Conservation (phyloP, 805 yeast species). For the Candida patagonica region DNA sequence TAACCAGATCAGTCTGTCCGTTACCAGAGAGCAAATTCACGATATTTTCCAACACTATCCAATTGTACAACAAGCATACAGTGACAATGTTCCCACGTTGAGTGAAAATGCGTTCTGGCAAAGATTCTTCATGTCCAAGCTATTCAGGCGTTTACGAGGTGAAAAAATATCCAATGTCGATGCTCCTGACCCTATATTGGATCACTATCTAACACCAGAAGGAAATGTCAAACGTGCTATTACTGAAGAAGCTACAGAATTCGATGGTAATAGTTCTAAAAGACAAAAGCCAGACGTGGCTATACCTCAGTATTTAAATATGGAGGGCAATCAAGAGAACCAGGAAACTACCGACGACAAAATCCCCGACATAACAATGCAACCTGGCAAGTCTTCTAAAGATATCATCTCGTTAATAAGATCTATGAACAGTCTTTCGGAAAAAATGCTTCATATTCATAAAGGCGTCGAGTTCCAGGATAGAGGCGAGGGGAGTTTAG, state of each 20-base stretch:
- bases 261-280: conserved; percentile 8
- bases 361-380: conserved; percentile 84
- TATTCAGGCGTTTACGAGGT: conserved; percentile 82
- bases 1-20: conserved; percentile 85
- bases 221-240: conserved; percentile 31
- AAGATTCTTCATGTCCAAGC: conserved; percentile 80
- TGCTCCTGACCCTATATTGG: conserved; percentile 77
- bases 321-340: conserved; percentile 74
- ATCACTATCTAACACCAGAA: conserved; percentile 64
- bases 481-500: conserved; percentile 16
- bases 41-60: conserved; percentile 92
- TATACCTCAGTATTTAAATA: conserved; percentile 65
- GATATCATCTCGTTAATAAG: conserved; percentile 70
- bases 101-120: conserved; percentile 95
- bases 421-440: conserved; percentile 82
- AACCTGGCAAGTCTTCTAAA: conserved; percentile 43
- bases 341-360: conserved; percentile 70
- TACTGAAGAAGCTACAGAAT: conserved; percentile 29
- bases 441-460: conserved; percentile 51
- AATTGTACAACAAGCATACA: conserved; percentile 77
- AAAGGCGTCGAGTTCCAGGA: conserved; percentile 3
- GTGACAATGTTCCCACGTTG: conserved; percentile 82
- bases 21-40: conserved; percentile 81
- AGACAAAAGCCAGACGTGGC: conserved; percentile 26
- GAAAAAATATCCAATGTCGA: conserved; percentile 69